Percentiles rank a stretch among this genome's conserved stretches.
phyloP scores from a whole-genome alignment of 2,329 filamentous ascomycete species.

The Bimuria novae-zelandiae region DNA sequence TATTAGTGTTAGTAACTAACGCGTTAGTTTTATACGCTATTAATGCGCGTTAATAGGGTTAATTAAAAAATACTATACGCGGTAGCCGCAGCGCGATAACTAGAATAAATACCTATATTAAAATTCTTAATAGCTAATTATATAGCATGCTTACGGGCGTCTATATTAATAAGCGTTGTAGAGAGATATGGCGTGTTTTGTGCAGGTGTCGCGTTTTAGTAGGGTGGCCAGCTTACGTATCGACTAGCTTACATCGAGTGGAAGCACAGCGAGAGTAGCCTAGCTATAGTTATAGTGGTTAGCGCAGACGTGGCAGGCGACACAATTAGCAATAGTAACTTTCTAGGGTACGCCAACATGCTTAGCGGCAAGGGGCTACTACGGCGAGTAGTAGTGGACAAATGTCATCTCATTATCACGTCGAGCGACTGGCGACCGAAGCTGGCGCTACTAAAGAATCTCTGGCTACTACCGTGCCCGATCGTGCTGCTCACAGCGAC shows the following conservation, averaged over 20 bases:
- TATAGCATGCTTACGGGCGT: too few species aligned
- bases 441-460: constrained; percentile 1
- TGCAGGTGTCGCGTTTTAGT: too few species aligned
- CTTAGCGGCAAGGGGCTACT: constrained; percentile 13
- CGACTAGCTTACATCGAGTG: constrained; percentile 8
- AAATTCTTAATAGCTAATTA: too few species aligned
- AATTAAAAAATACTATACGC: too few species aligned
- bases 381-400: constrained; percentile 13
- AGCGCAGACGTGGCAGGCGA: constrained; percentile 9
- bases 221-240: too few species aligned
- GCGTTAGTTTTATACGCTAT: too few species aligned
- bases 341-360: neutral
- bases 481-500: neutral
- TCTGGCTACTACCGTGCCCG: neutral
- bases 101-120: too few species aligned
- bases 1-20: too few species aligned
- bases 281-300: constrained; percentile 14
- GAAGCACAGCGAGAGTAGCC: neutral
- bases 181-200: too few species aligned
- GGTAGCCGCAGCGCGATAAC: too few species aligned
- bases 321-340: neutral
- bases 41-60: too few species aligned
- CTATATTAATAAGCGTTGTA: too few species aligned
- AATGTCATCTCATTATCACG: constrained; percentile 22
- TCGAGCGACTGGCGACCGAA: constrained; percentile 2